Percentiles rank a stretch among this genome's conserved stretches.
These are phyloP conservation scores for Grosmannia huntii DNA, from an alignment of 2,329 filamentous ascomycete species.

Conservation along the genomic window DNA sequence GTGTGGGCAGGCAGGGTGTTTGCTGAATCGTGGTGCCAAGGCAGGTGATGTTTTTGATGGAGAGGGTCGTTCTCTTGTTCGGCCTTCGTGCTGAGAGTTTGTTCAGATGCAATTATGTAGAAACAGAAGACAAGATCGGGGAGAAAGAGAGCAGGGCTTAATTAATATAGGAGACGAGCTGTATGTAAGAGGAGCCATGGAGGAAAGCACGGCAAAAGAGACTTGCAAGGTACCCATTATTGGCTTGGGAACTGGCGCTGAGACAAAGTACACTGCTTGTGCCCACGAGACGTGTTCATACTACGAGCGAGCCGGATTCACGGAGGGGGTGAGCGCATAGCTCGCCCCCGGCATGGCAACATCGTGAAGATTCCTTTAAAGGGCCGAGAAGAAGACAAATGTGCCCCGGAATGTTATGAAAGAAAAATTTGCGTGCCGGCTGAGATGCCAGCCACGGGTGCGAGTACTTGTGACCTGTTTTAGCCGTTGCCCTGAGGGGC, in stretches of 20 bases:
- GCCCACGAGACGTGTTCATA: background rate
- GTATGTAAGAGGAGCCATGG: background rate
- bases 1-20: background rate
- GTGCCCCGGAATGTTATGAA: background rate
- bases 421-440: conserved; percentile 1
- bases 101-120: background rate
- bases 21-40: background rate
- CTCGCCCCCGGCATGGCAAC: background rate
- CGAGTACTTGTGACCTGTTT: background rate
- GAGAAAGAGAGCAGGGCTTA: conserved; percentile 1
- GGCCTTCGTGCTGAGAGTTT: background rate
- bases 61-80: background rate
- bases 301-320: background rate
- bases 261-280: background rate
- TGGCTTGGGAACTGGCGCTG: conserved; percentile 4
- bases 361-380: background rate
- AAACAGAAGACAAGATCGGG: background rate
- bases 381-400: background rate
- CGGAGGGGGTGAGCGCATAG: conserved; percentile 4
- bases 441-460: background rate
- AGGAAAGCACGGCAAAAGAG: background rate
- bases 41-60: background rate
- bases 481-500: background rate
- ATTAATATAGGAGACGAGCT: conserved; percentile 3
- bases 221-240: background rate